A percentile compares a stretch with the other conserved stretches of the same genome.
These are phyloP conservation scores for Fusarium sp. DNA, from an alignment of 2,329 filamentous ascomycete genomes.

Conservation along the genomic window DNA sequence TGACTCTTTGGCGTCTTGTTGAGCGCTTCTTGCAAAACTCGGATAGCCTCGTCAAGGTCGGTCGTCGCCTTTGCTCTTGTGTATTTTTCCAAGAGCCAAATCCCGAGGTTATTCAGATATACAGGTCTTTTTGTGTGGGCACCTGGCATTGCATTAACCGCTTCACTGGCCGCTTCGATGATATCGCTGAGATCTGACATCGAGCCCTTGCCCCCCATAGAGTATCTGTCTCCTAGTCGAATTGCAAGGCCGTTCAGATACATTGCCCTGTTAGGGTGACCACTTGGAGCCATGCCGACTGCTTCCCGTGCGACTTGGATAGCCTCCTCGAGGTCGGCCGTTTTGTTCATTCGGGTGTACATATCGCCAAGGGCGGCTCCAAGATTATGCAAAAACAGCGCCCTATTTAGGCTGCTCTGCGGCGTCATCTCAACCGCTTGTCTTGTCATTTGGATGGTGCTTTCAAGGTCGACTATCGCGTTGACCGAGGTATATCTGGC, in stretches of 20 bases:
- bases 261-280: neutral
- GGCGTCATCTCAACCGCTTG: neutral
- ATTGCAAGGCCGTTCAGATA: neutral
- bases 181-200: neutral
- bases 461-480: neutral
- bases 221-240: neutral
- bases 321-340: neutral
- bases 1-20: neutral
- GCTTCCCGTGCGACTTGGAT: neutral
- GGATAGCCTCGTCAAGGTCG: neutral
- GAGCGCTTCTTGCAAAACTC: neutral
- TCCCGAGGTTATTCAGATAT: neutral
- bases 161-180: neutral
- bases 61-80: neutral
- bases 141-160: neutral
- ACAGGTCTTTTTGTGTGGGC: neutral
- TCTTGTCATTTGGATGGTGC: neutral
- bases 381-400: neutral
- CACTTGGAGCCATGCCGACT: accelerated
- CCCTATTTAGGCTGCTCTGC: neutral
- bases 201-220: neutral
- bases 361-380: neutral
- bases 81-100: neutral
- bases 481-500: neutral
- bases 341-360: neutral